These are phyloP conservation scores for Picochlorum sp. DNA, from an alignment of 139 green algal genomes.

Conservation along the genomic window DNA sequence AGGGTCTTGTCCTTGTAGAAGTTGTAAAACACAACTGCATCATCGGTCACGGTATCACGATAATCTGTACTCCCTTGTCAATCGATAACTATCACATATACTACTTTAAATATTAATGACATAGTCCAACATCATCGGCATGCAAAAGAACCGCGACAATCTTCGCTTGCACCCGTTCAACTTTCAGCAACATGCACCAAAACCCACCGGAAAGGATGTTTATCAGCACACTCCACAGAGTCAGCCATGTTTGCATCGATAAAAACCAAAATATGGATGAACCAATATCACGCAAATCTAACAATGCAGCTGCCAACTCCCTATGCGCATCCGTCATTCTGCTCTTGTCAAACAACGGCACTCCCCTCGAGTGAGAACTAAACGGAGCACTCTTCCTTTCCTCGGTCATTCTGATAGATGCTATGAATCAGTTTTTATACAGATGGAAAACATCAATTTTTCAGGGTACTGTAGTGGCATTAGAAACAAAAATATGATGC, in stretches of 20 bases:
- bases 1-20: slow-evolving; percentile 10
- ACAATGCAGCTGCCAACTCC: slow-evolving; percentile 5
- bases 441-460: no score
- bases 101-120: background rate
- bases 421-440: no score
- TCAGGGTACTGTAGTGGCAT: no score
- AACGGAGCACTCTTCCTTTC: slow-evolving; percentile 1
- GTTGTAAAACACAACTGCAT: slow-evolving; percentile 31
- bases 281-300: slow-evolving; percentile 21
- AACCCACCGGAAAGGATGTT: slow-evolving; percentile 14
- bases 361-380: slow-evolving; percentile 14
- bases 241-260: slow-evolving; percentile 21
- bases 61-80: background rate
- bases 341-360: slow-evolving; percentile 18
- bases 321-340: slow-evolving; percentile 6
- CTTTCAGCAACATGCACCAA: background rate
- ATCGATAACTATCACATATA: background rate
- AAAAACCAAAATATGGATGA: slow-evolving; percentile 22
- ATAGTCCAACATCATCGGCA: background rate
- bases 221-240: slow-evolving; percentile 11
- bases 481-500: no score
- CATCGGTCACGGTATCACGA: background rate
- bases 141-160: no score
- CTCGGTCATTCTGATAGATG: background rate
- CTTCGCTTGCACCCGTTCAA: no score